Evolutionary conservation across 169 alveolate genomes (phyloP), one percentile per base, ranked within the genome.

Genomic region (Eimeria mitis): DNA sequence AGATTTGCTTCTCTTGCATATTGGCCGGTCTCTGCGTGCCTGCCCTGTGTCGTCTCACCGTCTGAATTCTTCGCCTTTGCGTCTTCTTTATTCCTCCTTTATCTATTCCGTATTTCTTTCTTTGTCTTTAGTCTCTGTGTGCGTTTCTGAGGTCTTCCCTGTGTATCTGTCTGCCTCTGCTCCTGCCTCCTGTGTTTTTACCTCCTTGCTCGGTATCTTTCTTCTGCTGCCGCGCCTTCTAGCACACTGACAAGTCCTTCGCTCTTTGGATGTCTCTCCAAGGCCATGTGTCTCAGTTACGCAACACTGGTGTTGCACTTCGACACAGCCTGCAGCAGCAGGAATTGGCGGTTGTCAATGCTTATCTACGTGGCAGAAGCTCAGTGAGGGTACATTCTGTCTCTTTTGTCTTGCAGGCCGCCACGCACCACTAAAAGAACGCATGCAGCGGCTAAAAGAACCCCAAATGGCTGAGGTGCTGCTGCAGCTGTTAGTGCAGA

Each of bases 401-500:
- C 56, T 23, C 37, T n/a, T 78, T 40, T 49, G 42, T 5, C 16
- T 19, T 42, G 75, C 73, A 83, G 90, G 90, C 75, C 90, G 90
- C 76, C 21, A 83, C 73, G 90, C 90, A 11, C 90, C 90, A 8
- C 54, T 83, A 23, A 52, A 83, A 52, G 76, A 54, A 68, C 90
- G 90, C 75, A 52, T 83, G 71, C 90, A 83, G 90, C n/a, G 25
- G 9, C 54, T 83, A 52, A 11, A 54, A 42, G n/a, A 37, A 37
- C 90, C 90, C 71, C 76, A 83, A 49, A 19, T 56, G 13, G 68
- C 56, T 63, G 90, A 83, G 42, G 75, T 83, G 31, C 23, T 83
- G 71, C 31, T 83, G 90, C 75, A 76, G 54, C 75, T 83, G 76
- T 56, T 83, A 19, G 90, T 83, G 59, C 40, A 34, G 49, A 83